Percentiles rank a stretch among this genome's conserved stretches.
phyloP scores from a whole-genome alignment of 495 filamentous ascomycete genomes.

The Trichoderma parareesei region DNA sequence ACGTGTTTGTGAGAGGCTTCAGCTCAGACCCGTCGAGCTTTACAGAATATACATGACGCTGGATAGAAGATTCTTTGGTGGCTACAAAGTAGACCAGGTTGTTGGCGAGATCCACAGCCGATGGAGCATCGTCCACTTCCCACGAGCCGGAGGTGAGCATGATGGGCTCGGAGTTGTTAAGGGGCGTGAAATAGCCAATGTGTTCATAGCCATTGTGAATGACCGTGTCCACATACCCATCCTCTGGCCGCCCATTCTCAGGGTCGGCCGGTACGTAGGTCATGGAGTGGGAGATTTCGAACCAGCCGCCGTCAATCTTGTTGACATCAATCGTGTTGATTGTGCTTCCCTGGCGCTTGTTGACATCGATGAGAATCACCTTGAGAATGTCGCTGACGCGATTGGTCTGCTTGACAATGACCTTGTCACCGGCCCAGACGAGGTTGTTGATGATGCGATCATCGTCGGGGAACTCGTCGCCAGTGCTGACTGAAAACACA shows the following conservation, averaged over 20 bases:
- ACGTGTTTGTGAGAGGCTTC: conserved; percentile 63
- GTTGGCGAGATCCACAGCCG: conserved; percentile 73
- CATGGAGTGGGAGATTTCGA: conserved; percentile 85
- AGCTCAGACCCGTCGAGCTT: conserved; percentile 68
- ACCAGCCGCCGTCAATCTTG: conserved; percentile 88
- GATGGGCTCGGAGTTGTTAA: conserved; percentile 71
- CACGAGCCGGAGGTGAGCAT: conserved; percentile 83
- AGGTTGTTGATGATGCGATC: conserved; percentile 90
- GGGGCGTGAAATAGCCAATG: conserved; percentile 86
- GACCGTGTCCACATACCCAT: conserved; percentile 90
- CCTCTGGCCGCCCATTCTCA: conserved; percentile 61
- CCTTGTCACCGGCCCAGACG: conserved; percentile 75
- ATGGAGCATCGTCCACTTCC: conserved; percentile 88
- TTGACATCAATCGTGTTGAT: conserved; percentile 71
- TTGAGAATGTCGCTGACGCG: conserved; percentile 86
- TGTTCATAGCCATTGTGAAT: conserved; percentile 85
- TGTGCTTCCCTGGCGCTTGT: conserved; percentile 62
- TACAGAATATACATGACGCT: conserved; percentile 87
- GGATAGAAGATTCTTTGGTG: conserved; percentile 77
- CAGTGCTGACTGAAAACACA: conserved; percentile 67
- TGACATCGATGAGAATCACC: conserved; percentile 79
- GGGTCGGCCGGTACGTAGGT: conserved; percentile 80
- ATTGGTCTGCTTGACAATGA: conserved; percentile 86
- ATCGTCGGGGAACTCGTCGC: conserved; percentile 68
- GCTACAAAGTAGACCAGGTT: conserved; percentile 87